Evolutionary conservation across 768 basidiomycete species (phyloP), one percentile per base, ranked within the genome.

Genomic region (Xerocomus spinulosus): DNA sequence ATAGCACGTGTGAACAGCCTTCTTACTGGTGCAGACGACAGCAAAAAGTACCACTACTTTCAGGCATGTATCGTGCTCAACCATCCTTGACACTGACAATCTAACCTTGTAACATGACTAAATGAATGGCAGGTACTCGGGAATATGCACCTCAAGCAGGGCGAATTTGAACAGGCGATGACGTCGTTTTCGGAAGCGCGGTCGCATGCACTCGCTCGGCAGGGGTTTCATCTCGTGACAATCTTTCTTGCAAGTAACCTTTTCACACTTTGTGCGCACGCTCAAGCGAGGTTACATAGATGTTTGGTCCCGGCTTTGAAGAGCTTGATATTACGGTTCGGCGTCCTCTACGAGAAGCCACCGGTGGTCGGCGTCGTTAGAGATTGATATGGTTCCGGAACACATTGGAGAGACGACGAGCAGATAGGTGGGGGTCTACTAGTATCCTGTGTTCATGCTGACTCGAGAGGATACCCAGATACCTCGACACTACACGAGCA

Each of bases 231-330:
- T 30, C 41, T 43, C 9, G 29, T 32, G 20, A 49, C 48, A 9
- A 42, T 49, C 10, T 30, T 40, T 3, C 48, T 49, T 5, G 48
- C 25, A 30, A 38, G 42, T 46, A n/a, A 3, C 37, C n/a, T n/a
- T n/a, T n/a, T n/a, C n/a, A n/a, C n/a, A n/a, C n/a, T n/a, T n/a
- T n/a, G n/a, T n/a, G n/a, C n/a, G n/a, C n/a, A n/a, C n/a, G n/a
- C n/a, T n/a, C n/a, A 5, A 15, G 9, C 18, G 15, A 15, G 21
- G 9, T 34, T 4, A 20, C 4, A 9, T 34, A 44, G 44, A 33
- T 51, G 9, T 51, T 50, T 38, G 48, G 50, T 3, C 4, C 36
- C 12, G 42, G 28, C 5, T 51, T 51, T 34, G 50, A 51, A 33
- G 50, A 51, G 17, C 35, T 49, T 14, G 50, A 50, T 5, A 37